Conservation (phyloP, 129 eudicot species). For the Flaveria robusta region DNA sequence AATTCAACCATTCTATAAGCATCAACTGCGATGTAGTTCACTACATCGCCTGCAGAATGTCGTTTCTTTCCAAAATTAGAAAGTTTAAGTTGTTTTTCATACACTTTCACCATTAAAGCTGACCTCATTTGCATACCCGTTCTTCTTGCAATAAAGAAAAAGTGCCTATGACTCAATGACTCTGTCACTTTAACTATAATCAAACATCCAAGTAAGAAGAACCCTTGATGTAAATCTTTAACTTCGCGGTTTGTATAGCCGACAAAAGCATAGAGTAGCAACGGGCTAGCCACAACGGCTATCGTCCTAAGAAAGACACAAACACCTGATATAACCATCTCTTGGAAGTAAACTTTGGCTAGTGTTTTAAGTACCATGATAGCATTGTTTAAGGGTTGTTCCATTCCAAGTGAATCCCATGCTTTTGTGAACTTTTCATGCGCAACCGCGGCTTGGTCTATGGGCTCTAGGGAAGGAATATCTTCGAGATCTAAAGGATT, state of each 20-base stretch:
- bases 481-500: constrained; percentile 48
- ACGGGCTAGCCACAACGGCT: constrained; percentile 43
- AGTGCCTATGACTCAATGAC: constrained; percentile 64
- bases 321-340: constrained; percentile 43
- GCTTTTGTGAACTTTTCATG: constrained; percentile 42
- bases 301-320: constrained; percentile 41
- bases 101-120: constrained; percentile 68
- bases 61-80: constrained; percentile 59
- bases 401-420: constrained; percentile 41
- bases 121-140: constrained; percentile 79
- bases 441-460: constrained; percentile 51
- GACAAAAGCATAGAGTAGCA: constrained; percentile 59
- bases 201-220: constrained; percentile 53
- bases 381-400: constrained; percentile 18
- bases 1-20: constrained; percentile 85
- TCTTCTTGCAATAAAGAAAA: constrained; percentile 60
- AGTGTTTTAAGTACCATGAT: constrained; percentile 45
- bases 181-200: constrained; percentile 59
- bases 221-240: constrained; percentile 36
- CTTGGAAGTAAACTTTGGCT: constrained; percentile 44
- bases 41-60: constrained; percentile 77
- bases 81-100: constrained; percentile 65
- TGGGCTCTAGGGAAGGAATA: constrained; percentile 45
- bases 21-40: constrained; percentile 73
- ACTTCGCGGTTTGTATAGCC: constrained; percentile 36